phyloP scores from a whole-genome alignment of 225 moss, liverwort and hornwort genomes.

The Bryoerythrophyllum caledonicum region DNA sequence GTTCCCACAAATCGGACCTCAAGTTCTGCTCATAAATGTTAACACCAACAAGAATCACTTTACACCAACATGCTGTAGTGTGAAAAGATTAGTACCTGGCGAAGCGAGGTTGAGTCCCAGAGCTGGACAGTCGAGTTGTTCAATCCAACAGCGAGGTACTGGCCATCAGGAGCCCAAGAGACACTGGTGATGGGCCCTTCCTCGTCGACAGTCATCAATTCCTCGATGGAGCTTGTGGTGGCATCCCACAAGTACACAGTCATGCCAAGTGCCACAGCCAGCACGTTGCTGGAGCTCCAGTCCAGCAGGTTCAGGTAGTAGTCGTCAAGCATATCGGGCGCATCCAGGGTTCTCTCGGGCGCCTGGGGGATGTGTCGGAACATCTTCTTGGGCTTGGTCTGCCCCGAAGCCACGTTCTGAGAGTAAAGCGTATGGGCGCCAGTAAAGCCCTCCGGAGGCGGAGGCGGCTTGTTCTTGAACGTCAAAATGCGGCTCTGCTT shows the following conservation, averaged over 20 bases:
- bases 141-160: constrained; percentile 79
- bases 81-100: constrained; percentile 39
- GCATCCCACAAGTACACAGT: constrained; percentile 98
- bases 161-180: constrained; percentile 90
- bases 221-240: constrained; percentile 76
- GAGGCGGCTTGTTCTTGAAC: constrained; percentile 69
- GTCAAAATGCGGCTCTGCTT: constrained; percentile 71
- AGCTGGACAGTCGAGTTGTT: constrained; percentile 82
- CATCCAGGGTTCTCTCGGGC: constrained; percentile 85
- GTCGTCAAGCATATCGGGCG: constrained; percentile 89
- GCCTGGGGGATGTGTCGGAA: constrained; percentile 61
- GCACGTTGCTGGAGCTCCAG: constrained; percentile 85
- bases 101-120: constrained; percentile 67
- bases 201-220: constrained; percentile 78
- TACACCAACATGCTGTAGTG: too few species aligned
- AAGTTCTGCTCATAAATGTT: too few species aligned
- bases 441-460: constrained; percentile 48
- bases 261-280: constrained; percentile 81
- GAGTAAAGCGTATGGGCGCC: constrained; percentile 38
- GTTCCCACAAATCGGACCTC: too few species aligned
- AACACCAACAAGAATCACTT: too few species aligned
- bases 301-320: constrained; percentile 90
- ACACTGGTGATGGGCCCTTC: constrained; percentile 87
- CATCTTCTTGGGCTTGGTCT: constrained; percentile 43
- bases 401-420: constrained; percentile 40